A percentile compares a stretch with the other conserved stretches of the same genome.
phyloP scores from a whole-genome alignment of 257 asterid genomes.

The Cruciata laevipes region DNA sequence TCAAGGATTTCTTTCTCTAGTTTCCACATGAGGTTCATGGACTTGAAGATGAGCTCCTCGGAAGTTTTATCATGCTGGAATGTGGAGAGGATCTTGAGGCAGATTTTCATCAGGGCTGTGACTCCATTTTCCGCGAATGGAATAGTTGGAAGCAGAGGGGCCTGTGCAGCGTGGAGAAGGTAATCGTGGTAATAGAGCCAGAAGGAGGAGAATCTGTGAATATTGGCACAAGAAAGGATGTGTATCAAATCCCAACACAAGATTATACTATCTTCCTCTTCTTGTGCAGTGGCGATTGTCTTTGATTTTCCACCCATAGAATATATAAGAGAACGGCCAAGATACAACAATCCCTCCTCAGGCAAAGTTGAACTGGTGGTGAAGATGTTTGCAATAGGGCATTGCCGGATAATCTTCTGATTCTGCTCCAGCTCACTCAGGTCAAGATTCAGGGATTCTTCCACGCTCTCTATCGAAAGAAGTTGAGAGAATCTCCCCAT shows the following conservation, averaged over 20 bases:
- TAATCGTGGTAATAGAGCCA: conserved; percentile 86
- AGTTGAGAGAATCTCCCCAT: conserved; percentile 54
- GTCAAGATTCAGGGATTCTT: conserved; percentile 72
- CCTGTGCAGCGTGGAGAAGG: conserved; percentile 62
- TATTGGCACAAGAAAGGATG: conserved; percentile 43
- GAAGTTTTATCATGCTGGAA: conserved; percentile 39
- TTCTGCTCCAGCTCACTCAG: conserved; percentile 84
- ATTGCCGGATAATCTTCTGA: conserved; percentile 66
- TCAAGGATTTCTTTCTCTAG: conserved; percentile 83
- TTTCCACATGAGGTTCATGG: conserved; percentile 76
- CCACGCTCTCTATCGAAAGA: conserved; percentile 73
- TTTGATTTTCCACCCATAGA: conserved; percentile 86
- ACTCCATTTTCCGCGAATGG: conserved; percentile 75
- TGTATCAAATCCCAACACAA: conserved; percentile 84
- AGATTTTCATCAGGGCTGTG: conserved; percentile 51
- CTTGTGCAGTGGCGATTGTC: conserved; percentile 72
- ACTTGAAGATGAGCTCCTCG: conserved; percentile 76
- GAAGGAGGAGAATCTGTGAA: conserved; percentile 50
- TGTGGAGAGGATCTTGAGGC: conserved; percentile 56
- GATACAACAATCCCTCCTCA: conserved; percentile 52
- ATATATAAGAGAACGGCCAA: conserved; percentile 74
- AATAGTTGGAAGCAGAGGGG: conserved; percentile 69
- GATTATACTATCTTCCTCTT: conserved; percentile 78
- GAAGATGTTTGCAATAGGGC: conserved; percentile 79
- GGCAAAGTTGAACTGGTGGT: conserved; percentile 63